Base-by-base conservation (phyloP, 2,329 filamentous ascomycete genomes). In the Paraphoma sp. region DNA sequence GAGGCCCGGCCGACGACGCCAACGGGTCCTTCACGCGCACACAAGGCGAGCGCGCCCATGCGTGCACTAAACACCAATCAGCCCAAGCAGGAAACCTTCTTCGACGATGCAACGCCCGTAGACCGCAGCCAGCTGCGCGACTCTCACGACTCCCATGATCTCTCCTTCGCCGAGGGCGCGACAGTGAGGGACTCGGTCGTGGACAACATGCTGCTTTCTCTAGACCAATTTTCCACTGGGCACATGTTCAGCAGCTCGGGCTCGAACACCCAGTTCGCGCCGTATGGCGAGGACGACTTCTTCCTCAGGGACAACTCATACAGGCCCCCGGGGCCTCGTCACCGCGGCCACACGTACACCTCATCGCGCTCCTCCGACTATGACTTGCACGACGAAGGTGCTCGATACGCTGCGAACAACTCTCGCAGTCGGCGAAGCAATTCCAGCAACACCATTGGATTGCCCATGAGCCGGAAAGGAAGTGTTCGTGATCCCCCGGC, bases 201-300 rank as follows among this genome's bases (percentile, higher is more conserved):
- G 57, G 90, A 95, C 77, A 96, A 97, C 77, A 95, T 99, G 89
- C 87, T 98, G 58, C 83, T 95, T 63, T 97, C 93, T 41, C 88
- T 99, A 62, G 94, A 97, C 78, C 90, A 94, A 76, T 70, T 77
- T 47, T 63, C 72, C 1, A 59, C 65, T 0, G 62, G 58, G 4
- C 54, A 59, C 56, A 49, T 67, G 57, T 66, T 68, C n/a, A 51
- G 60, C 23, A 55, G 48, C 54, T 33, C 55, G 53, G 54, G 47
- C 57, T 40, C 58, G 53, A 49, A 43, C 10, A 56, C 60, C n/a
- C 63, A 68, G 18, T 69, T 79, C 60, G 76, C 78, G 18, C 74
- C 72, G 47, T 78, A 79, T 41, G 68, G 71, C 56, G 72, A 76
- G 47, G 78, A 81, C 59, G 59, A 72, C 57, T 73, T 74, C 66